phyloP scores from a whole-genome alignment of 2,329 filamentous ascomycete genomes.

The Trichophaea hybrida region DNA sequence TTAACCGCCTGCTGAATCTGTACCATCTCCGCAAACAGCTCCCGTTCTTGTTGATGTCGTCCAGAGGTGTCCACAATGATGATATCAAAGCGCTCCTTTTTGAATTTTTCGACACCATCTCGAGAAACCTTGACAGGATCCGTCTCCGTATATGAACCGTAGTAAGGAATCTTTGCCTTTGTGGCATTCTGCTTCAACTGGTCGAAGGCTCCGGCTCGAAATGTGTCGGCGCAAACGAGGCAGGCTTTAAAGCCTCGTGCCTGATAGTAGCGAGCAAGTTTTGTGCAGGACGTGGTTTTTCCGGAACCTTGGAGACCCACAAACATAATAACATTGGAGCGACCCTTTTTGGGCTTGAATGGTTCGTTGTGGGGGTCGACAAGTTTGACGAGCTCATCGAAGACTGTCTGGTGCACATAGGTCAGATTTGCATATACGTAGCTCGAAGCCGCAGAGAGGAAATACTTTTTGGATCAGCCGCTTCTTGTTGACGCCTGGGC shows the following conservation, averaged over 20 bases:
- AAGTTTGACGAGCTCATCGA: constrained; percentile 87
- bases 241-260: constrained; percentile 84
- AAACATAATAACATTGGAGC: constrained; percentile 97
- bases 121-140: constrained; percentile 84
- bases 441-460: background rate
- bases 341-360: constrained; percentile 94
- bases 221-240: constrained; percentile 93
- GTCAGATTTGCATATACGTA: background rate
- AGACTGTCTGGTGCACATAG: constrained; percentile 48
- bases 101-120: constrained; percentile 98
- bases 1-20: constrained; percentile 85
- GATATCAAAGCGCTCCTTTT: constrained; percentile 94
- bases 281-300: constrained; percentile 97
- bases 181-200: constrained; percentile 98
- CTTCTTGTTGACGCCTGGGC: constrained; percentile 91
- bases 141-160: constrained; percentile 88
- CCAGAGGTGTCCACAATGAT: constrained; percentile 98
- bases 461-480: constrained; percentile 73
- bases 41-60: constrained; percentile 84
- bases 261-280: constrained; percentile 88
- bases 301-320: constrained; percentile 94
- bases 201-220: constrained; percentile 95
- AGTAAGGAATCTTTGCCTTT: constrained; percentile 98
- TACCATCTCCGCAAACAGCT: constrained; percentile 93
- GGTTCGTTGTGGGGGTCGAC: constrained; percentile 91